Evolutionary conservation across 371 early-diverging fungal genomes (phyloP).

Genomic region (Mortierella sp.): DNA sequence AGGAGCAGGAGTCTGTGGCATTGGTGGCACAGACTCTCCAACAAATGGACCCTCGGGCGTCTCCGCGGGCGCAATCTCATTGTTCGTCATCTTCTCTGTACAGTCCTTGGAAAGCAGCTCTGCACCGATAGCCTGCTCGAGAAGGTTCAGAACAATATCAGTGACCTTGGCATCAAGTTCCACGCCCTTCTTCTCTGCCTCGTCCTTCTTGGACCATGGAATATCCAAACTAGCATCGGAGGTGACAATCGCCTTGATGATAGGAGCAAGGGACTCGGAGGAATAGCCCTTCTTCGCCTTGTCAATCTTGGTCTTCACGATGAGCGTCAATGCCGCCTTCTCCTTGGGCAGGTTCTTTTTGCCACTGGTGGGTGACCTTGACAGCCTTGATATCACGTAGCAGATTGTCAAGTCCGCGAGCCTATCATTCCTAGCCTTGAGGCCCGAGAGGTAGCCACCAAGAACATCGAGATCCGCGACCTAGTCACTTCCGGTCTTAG

Average conservation of each 20-base stretch:
- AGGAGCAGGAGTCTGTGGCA: conserved; percentile 8
- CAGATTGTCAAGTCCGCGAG: conserved; percentile 21
- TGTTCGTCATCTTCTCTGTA: conserved; percentile 47
- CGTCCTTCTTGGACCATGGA: conserved; percentile 37
- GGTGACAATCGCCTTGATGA: conserved; percentile 26
- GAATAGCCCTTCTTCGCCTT: conserved; percentile 33
- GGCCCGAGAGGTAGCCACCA: too few species aligned
- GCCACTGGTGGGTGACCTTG: conserved; percentile 32
- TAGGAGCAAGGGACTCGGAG: conserved; percentile 14
- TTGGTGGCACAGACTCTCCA: not conserved
- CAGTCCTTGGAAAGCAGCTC: conserved; percentile 49
- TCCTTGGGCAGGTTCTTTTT: conserved; percentile 23
- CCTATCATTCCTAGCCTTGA: too few species aligned
- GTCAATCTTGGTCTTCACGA: conserved; percentile 35
- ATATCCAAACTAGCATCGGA: conserved; percentile 26
- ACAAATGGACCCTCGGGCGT: conserved; percentile 3
- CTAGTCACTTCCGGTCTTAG: too few species aligned
- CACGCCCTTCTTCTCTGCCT: conserved; percentile 28
- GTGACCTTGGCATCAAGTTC: conserved; percentile 24
- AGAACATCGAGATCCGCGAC: too few species aligned
- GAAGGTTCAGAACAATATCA: conserved; percentile 15
- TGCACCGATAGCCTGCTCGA: conserved; percentile 33
- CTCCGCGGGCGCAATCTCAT: conserved; percentile 25
- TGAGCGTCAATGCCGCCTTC: conserved; percentile 9
- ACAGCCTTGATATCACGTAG: conserved; percentile 22